Evolutionary conservation across 306 rosid genomes (phyloP).

Genomic region (Cucumis melo): DNA sequence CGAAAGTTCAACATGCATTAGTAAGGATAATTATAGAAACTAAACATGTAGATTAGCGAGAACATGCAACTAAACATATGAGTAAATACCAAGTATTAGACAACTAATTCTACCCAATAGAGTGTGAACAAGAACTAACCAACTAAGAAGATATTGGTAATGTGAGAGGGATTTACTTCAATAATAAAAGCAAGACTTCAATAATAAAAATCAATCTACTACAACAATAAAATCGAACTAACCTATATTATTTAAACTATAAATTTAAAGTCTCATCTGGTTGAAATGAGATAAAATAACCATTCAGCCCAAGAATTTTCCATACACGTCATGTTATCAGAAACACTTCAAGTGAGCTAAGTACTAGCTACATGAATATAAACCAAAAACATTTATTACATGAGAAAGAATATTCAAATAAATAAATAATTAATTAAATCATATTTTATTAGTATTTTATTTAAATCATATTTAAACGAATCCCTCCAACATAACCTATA

Average conservation of each 20-base stretch:
- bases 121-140: slow-evolving; percentile 2
- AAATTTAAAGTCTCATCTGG: neutral
- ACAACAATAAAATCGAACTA: neutral
- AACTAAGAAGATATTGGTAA: slow-evolving; percentile 22
- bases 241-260: neutral
- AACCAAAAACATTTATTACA: neutral
- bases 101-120: slow-evolving; percentile 7
- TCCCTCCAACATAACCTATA: too few relatives aligned
- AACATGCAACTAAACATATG: too few relatives aligned
- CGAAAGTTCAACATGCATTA: too few relatives aligned
- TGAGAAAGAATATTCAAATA: too few relatives aligned
- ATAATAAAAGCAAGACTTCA: too few relatives aligned
- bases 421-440: too few relatives aligned
- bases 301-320: neutral
- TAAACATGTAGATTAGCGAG: too few relatives aligned
- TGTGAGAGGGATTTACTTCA: slow-evolving; percentile 21
- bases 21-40: too few relatives aligned
- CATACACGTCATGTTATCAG: neutral
- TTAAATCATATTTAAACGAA: too few relatives aligned
- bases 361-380: neutral
- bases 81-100: slow-evolving; percentile 15
- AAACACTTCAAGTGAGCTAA: neutral
- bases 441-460: too few relatives aligned
- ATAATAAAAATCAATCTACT: neutral
- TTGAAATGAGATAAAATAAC: neutral